These are phyloP conservation scores for Cordyceps militaris DNA, from an alignment of 2,329 filamentous ascomycete genomes.

Conservation along the genomic window DNA sequence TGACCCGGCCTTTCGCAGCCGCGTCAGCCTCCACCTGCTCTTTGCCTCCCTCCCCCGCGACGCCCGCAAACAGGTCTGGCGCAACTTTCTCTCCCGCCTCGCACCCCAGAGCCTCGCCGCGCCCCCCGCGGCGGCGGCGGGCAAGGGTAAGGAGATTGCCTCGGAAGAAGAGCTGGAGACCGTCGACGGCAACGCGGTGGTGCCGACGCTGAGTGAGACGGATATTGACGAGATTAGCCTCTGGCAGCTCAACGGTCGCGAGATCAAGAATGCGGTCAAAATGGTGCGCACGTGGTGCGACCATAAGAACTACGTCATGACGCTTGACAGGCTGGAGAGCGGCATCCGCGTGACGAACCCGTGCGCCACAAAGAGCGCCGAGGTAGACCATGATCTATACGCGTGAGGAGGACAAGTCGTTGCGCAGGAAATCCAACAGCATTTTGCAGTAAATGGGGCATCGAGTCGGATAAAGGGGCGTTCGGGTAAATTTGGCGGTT, in stretches of 20 bases:
- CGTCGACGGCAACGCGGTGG: background rate
- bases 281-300: slow-evolving; percentile 40
- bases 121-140: background rate
- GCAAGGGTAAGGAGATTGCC: slow-evolving; percentile 3
- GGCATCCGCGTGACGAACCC: slow-evolving; percentile 40
- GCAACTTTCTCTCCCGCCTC: slow-evolving; percentile 37
- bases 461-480: background rate
- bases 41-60: slow-evolving; percentile 33
- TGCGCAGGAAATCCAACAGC: no score
- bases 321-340: slow-evolving; percentile 35
- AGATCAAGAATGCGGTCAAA: slow-evolving; percentile 42
- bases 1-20: slow-evolving; percentile 38
- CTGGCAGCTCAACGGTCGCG: slow-evolving; percentile 37
- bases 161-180: background rate
- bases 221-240: slow-evolving; percentile 32
- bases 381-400: slow-evolving; percentile 11
- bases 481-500: background rate
- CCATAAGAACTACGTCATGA: slow-evolving; percentile 36
- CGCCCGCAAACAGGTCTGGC: slow-evolving; percentile 36
- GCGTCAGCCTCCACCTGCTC: slow-evolving; percentile 40
- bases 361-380: slow-evolving; percentile 30
- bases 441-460: background rate
- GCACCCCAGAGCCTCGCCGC: slow-evolving; percentile 14
- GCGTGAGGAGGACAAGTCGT: no score
- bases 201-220: slow-evolving; percentile 21